Conservation (phyloP, 2,329 filamentous ascomycete species). For the Colletotrichum truncatum region DNA sequence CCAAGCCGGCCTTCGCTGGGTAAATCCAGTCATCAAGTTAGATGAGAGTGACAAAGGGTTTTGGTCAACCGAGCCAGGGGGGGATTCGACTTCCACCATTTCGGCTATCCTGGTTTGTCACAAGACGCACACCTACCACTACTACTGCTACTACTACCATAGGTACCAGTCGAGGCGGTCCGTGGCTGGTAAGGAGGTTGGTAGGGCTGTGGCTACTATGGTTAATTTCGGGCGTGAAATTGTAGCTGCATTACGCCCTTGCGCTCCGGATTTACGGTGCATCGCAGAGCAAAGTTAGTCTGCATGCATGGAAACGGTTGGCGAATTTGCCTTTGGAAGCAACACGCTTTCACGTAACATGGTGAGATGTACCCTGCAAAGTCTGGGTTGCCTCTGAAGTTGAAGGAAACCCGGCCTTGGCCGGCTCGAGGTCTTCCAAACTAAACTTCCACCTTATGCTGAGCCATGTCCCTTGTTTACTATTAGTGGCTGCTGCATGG, state of each 20-base stretch:
- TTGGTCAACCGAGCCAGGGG: not conserved
- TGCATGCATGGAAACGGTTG: not conserved
- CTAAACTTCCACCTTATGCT: not conserved
- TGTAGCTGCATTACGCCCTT: not conserved
- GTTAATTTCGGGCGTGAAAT: not conserved
- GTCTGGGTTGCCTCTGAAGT: not conserved
- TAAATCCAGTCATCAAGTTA: not conserved
- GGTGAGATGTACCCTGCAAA: not conserved
- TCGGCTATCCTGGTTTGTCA: not conserved
- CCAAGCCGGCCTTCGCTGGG: constrained; percentile 1
- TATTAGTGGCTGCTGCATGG: constrained; percentile 12
- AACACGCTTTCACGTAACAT: not conserved
- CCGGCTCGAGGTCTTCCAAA: not conserved
- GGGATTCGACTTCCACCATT: not conserved
- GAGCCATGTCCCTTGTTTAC: not conserved
- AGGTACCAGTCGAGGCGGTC: no score
- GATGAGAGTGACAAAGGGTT: not conserved
- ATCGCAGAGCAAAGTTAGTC: constrained; percentile 2
- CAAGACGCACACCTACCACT: not conserved
- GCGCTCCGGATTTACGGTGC: constrained; percentile 20
- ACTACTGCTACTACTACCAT: no score
- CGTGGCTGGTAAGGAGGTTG: not conserved
- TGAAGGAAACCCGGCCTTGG: not conserved
- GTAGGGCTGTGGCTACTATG: constrained; percentile 15
- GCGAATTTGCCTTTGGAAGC: not conserved